phyloP scores from a whole-genome alignment of 2,329 filamentous ascomycete genomes.

The Diaporthe sp. region DNA sequence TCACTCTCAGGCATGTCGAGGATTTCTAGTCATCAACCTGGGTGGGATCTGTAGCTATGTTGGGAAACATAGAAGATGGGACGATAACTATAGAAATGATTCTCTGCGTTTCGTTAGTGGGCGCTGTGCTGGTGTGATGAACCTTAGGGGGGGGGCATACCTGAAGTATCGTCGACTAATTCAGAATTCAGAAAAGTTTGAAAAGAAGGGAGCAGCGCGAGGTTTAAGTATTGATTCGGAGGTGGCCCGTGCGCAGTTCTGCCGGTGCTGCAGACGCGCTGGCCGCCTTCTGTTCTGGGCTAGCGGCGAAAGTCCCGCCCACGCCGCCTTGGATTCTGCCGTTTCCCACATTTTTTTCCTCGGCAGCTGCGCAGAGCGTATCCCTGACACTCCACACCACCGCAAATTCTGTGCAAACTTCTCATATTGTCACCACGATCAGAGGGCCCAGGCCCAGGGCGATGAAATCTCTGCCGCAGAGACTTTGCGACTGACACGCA shows the following conservation, averaged over 20 bases:
- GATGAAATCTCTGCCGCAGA: slow-evolving; percentile 7
- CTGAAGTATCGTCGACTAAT: too few species aligned
- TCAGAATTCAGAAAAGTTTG: too few species aligned
- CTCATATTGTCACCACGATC: neutral
- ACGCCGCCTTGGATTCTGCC: neutral
- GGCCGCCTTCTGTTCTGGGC: slow-evolving; percentile 9
- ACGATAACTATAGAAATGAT: slow-evolving; percentile 99
- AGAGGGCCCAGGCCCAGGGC: neutral
- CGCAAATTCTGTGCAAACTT: neutral
- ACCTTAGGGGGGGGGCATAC: too few species aligned
- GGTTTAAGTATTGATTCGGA: slow-evolving; percentile 55
- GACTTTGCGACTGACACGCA: neutral
- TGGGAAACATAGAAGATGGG: slow-evolving; percentile 88
- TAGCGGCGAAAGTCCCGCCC: too few species aligned
- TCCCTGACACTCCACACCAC: neutral
- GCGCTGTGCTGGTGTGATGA: too few species aligned
- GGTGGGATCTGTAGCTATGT: slow-evolving; percentile 93
- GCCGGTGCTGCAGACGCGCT: neutral
- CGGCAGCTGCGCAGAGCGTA: neutral
- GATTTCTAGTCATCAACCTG: slow-evolving; percentile 93
- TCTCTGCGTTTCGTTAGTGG: slow-evolving; percentile 65
- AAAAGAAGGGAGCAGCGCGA: slow-evolving; percentile 47
- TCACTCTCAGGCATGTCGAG: slow-evolving; percentile 89
- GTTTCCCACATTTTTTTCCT: neutral
- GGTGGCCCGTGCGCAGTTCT: neutral